phyloP scores from a whole-genome alignment of 192 early-diverging fungal species.

The Backusella morwellensis region DNA sequence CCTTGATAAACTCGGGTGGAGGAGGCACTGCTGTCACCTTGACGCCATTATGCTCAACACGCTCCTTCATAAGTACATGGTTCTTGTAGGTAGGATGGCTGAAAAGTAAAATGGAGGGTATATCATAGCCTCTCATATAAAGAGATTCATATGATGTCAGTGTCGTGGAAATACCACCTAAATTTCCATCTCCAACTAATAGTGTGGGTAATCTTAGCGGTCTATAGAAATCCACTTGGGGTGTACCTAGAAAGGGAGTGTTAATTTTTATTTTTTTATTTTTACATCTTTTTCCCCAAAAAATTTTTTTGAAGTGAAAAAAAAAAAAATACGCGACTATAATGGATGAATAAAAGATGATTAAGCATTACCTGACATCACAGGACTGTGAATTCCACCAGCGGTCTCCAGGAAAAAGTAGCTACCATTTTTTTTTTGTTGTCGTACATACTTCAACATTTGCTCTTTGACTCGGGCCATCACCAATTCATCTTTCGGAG shows the following conservation, averaged over 20 bases:
- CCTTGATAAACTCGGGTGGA: constrained; percentile 39
- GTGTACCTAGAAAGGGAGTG: constrained; percentile 41
- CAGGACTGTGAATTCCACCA: constrained; percentile 76
- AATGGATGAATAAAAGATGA: not conserved
- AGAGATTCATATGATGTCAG: constrained; percentile 73
- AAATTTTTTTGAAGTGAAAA: not conserved
- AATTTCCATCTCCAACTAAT: constrained; percentile 71
- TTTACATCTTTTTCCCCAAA: not conserved
- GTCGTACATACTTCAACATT: constrained; percentile 29
- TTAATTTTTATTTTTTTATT: not conserved
- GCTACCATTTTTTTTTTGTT: constrained; percentile 36
- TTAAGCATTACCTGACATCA: constrained; percentile 59
- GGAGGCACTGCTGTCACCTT: constrained; percentile 42
- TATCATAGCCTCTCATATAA: constrained; percentile 64
- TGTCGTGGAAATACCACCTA: constrained; percentile 85
- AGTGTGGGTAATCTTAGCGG: constrained; percentile 66
- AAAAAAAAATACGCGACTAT: not conserved
- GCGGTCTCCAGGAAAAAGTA: constrained; percentile 72
- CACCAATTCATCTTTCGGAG: constrained; percentile 45
- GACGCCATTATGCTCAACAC: constrained; percentile 29
- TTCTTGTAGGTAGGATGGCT: constrained; percentile 55
- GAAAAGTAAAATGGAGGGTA: constrained; percentile 68
- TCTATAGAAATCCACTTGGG: constrained; percentile 70
- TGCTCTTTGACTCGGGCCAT: constrained; percentile 37
- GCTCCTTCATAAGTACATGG: constrained; percentile 44